Base-by-base conservation (phyloP, 2,329 filamentous ascomycete genomes). In the Arthroderma sp. region DNA sequence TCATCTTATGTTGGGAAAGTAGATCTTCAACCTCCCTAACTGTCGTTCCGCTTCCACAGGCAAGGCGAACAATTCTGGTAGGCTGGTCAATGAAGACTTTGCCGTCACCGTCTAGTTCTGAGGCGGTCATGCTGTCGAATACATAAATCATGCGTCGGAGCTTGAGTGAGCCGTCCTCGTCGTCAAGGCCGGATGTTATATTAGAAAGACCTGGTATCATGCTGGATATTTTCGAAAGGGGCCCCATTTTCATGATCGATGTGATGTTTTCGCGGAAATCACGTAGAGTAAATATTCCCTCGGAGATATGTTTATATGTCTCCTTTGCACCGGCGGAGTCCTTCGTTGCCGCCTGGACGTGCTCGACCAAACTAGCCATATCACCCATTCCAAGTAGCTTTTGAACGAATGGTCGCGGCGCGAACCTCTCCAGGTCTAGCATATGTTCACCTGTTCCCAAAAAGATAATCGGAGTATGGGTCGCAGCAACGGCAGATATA, bases 221-320 rank as follows among this genome's bases (percentile, higher is more conserved):
- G 66, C 91, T 90, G 0, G 91, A 94, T 82, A 98, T 94, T 71
- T 98, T 97, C 17, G 88, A 94, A 1, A 98, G 76, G 0, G 93
- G 93, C 0, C 93, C 93, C 93, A 98, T 97, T 76, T 98, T 98
- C 90, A 97, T 96, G 68, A 98, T 96, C 67, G 97, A 97, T 59
- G 86, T 87, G 11, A 98, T 83, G 69, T 98, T 94, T 70, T 98
- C 93, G 19, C 93, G 84, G 63, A 98, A 80, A 70, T 98, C 93
- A 57, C 93, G 86, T 35, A 98, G 81, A 0, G 93, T 95, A 73
- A 97, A 98, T 62, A 96, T 91, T 57, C 93, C 93, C 67, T 96
- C 91, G 5, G 89, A 87, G 63, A 98, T 94, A 75, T 98, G 91
- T 77, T 98, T 98, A 80, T 98, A 96, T 2, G 93, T 97, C 66